Conservation (phyloP, 1,284 basidiomycete genomes). For the Trametes pubescens region DNA sequence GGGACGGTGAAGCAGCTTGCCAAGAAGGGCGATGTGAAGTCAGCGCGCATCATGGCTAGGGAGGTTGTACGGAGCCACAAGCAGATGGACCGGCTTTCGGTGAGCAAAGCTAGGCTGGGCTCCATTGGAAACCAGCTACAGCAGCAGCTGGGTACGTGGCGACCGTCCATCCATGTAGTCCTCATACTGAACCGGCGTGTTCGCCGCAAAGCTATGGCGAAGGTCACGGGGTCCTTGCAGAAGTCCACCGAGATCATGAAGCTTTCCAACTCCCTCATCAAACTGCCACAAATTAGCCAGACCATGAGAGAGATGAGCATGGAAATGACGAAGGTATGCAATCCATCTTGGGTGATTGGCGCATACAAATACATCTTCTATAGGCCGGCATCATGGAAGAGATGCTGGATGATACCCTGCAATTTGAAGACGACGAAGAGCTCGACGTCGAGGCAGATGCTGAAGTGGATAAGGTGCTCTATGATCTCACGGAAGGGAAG, state of each 20-base stretch:
- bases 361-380: conserved; percentile 8
- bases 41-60: conserved; percentile 88
- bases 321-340: conserved; percentile 95
- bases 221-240: conserved; percentile 96
- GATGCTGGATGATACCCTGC: conserved; percentile 89
- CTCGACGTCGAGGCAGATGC: conserved; percentile 96
- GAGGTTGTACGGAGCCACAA: conserved; percentile 97
- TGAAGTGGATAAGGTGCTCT: conserved; percentile 97
- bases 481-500: conserved; percentile 96
- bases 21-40: conserved; percentile 91
- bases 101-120: conserved; percentile 92
- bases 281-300: conserved; percentile 91
- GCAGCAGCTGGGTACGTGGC: conserved; percentile 86
- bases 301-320: conserved; percentile 98
- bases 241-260: conserved; percentile 99
- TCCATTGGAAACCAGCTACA: conserved; percentile 92
- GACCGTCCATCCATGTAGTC: conserved; percentile 2
- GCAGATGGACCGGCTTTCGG: conserved; percentile 92
- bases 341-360: background rate
- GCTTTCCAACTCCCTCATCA: conserved; percentile 91
- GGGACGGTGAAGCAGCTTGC: conserved; percentile 90
- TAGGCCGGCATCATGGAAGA: conserved; percentile 95
- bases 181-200: background rate
- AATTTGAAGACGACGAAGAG: conserved; percentile 92
- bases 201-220: conserved; percentile 82